Conservation (phyloP, 2,329 filamentous ascomycete species). For the Ceratocystis albifundus region DNA sequence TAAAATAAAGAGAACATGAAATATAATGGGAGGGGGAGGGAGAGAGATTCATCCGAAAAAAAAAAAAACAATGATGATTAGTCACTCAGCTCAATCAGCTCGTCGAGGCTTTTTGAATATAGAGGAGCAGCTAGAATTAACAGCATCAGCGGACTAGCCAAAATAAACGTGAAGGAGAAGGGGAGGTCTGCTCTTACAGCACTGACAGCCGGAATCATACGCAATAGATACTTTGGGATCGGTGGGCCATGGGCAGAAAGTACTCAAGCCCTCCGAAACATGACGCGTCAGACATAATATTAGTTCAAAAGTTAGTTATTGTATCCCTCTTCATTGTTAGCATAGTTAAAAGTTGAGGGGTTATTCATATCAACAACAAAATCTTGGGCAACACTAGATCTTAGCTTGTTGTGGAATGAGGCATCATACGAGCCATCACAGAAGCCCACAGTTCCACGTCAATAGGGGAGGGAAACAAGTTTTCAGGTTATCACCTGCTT, state of each 20-base stretch:
- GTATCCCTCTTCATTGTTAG: background rate
- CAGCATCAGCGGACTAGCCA: background rate
- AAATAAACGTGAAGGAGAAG: background rate
- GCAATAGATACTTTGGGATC: background rate
- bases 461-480: too few relatives aligned
- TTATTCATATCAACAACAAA: background rate
- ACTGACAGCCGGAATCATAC: background rate
- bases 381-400: background rate
- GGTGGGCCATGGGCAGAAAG: background rate
- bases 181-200: background rate
- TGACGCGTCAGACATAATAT: background rate
- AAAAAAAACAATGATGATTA: background rate
- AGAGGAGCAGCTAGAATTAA: background rate
- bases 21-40: background rate
- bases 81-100: background rate
- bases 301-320: background rate
- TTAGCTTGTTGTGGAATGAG: background rate
- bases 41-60: background rate
- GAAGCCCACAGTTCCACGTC: background rate
- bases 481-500: too few relatives aligned
- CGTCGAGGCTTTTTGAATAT: background rate
- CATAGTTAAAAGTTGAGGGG: background rate
- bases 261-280: background rate
- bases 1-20: background rate
- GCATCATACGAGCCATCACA: background rate